Evolutionary conservation across 2,329 filamentous ascomycete species (phyloP).

Genomic region (Cladophialophora bantiana): DNA sequence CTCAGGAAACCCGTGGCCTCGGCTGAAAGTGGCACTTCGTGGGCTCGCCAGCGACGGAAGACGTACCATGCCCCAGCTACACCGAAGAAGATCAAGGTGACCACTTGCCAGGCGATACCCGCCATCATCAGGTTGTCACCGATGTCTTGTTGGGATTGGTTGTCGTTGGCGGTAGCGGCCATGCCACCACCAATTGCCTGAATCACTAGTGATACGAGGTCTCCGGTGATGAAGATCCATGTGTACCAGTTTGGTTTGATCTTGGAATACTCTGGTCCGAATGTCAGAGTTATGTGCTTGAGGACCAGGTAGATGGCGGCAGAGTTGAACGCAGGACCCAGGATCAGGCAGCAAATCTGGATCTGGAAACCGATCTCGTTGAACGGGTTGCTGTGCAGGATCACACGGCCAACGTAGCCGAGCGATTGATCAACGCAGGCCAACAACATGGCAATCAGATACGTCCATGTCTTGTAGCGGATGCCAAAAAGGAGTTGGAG

Average conservation of each 20-base stretch:
- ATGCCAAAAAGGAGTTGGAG: constrained; percentile 60
- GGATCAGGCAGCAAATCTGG: constrained; percentile 63
- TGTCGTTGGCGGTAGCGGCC: constrained; percentile 54
- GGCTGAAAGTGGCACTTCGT: constrained; percentile 22
- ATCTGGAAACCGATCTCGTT: constrained; percentile 58
- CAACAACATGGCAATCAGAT: constrained; percentile 61
- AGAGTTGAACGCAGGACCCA: constrained; percentile 63
- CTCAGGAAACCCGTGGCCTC: constrained; percentile 20
- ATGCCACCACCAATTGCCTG: constrained; percentile 65
- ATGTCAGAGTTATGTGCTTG: constrained; percentile 63
- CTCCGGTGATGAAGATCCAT: constrained; percentile 66
- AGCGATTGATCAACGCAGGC: constrained; percentile 61
- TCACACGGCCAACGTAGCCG: constrained; percentile 64
- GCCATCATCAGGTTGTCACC: constrained; percentile 65
- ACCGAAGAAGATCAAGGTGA: constrained; percentile 52
- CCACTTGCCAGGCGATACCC: constrained; percentile 64
- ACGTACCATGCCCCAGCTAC: constrained; percentile 27
- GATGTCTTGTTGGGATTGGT: constrained; percentile 49
- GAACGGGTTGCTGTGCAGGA: constrained; percentile 62
- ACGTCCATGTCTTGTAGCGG: constrained; percentile 59
- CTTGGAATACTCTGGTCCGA: constrained; percentile 59
- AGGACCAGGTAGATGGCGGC: constrained; percentile 65
- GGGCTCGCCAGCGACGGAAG: constrained; percentile 33
- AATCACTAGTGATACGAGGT: constrained; percentile 63
- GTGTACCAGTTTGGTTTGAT: constrained; percentile 61